phyloP scores from a whole-genome alignment of 139 green algal genomes.

The Marvania coccoides region DNA sequence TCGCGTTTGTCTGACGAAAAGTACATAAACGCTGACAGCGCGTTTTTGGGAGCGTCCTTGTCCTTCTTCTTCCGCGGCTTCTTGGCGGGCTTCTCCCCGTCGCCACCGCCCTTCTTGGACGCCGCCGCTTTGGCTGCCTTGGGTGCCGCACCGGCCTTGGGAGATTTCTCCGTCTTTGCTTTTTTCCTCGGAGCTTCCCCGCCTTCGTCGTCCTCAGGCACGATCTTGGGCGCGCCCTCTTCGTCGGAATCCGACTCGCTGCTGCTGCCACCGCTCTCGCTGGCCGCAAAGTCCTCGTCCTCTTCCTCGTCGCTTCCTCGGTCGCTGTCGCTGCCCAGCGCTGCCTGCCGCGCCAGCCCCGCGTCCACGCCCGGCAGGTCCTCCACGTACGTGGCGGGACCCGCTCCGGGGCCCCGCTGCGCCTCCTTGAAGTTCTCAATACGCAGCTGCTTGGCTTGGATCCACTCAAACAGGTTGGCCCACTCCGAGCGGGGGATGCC shows the following conservation, averaged over 20 bases:
- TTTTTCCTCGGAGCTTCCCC: conserved; percentile 15
- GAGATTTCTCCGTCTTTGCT: conserved; percentile 20
- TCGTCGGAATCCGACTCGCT: conserved; percentile 15
- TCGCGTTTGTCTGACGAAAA: conserved; percentile 57
- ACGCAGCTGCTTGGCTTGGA: conserved; percentile 72
- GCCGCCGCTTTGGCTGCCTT: conserved; percentile 5
- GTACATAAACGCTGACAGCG: conserved; percentile 82
- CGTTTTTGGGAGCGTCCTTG: conserved; percentile 77
- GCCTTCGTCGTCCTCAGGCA: conserved; percentile 43
- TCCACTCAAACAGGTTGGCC: conserved; percentile 86
- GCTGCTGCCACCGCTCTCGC: conserved; percentile 40
- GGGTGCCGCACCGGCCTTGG: conserved; percentile 25
- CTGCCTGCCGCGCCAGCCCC: not conserved
- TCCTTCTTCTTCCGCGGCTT: conserved; percentile 43
- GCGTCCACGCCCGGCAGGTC: not conserved
- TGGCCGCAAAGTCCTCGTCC: conserved; percentile 44
- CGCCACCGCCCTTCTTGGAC: not conserved
- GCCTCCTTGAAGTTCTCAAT: conserved; percentile 81
- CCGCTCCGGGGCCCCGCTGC: conserved; percentile 47
- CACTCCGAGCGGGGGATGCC: conserved; percentile 85
- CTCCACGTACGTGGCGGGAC: conserved; percentile 40
- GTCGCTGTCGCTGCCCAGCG: not conserved
- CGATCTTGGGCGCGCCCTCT: conserved; percentile 36
- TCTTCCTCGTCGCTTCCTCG: conserved; percentile 38
- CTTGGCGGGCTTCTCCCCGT: conserved; percentile 8